phyloP scores from a whole-genome alignment of 352 stramenopile genomes.

The Pythium phragmiticola region DNA sequence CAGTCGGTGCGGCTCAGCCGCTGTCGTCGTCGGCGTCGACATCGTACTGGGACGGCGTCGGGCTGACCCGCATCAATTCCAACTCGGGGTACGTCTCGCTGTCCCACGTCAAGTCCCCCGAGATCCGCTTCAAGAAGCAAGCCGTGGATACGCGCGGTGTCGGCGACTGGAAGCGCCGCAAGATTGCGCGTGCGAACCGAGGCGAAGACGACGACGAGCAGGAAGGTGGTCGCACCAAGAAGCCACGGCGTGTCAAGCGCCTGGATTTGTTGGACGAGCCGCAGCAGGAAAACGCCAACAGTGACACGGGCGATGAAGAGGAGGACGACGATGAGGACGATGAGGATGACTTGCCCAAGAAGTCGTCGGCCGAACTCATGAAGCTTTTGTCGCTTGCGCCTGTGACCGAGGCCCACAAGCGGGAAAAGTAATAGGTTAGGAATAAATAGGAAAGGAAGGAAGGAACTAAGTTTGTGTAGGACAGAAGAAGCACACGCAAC shows the following conservation, averaged over 20 bases:
- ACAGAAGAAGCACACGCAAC: background rate
- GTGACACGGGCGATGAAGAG: constrained; percentile 38
- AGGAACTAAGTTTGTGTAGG: constrained; percentile 4
- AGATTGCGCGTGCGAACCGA: constrained; percentile 40
- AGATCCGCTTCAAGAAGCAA: constrained; percentile 74
- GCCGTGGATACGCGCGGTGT: constrained; percentile 31
- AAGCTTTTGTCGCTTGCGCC: constrained; percentile 54
- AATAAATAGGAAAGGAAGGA: background rate
- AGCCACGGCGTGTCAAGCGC: constrained; percentile 12
- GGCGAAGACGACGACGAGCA: constrained; percentile 32
- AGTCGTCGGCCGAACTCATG: constrained; percentile 42
- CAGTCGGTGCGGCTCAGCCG: background rate
- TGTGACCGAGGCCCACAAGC: constrained; percentile 4
- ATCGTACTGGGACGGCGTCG: constrained; percentile 15
- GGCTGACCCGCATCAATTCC: constrained; percentile 36
- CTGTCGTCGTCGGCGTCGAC: constrained; percentile 7
- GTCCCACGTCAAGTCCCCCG: constrained; percentile 66
- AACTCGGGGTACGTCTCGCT: constrained; percentile 72
- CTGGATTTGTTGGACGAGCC: constrained; percentile 23
- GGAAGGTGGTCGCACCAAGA: constrained; percentile 14
- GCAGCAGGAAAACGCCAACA: constrained; percentile 24
- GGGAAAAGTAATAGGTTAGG: constrained; percentile 7
- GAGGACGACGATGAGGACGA: constrained; percentile 28
- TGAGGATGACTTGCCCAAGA: constrained; percentile 16
- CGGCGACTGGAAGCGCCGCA: constrained; percentile 57